Base-by-base conservation (phyloP, 1,284 basidiomycete species). In the Austropuccinia psidii region DNA sequence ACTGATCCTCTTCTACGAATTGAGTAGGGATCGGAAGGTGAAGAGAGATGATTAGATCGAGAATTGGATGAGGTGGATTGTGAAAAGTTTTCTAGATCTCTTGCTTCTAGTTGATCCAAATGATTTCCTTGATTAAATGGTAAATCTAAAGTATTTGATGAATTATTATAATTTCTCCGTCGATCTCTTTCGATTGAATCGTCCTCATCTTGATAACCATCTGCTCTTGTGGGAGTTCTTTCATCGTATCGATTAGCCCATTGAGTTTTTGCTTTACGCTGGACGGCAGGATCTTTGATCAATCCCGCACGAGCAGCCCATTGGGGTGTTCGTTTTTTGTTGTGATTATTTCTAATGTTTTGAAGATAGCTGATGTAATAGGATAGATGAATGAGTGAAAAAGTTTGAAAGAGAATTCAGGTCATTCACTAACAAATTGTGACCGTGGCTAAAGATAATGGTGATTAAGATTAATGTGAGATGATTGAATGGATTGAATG, bases 301-400 rank as follows among this genome's bases (percentile, higher is more conserved):
- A 97, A 87, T 41, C 93, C 93, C 79, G 90, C 91, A 75, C 88
- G 87, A 80, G 91, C 85, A 0, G 90, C 90, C 94, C 94, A 98
- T 80, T 95, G 93, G 19, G 94, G 94, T 27, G 93, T 96, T 73
- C 94, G 88, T 33, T 86, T 84, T 79, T 90, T 85, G 78, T 87
- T 94, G 84, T 93, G 91, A 84, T 97, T 97, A 83, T 97, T 97
- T 68, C 94, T 86, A 77, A 98, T 88, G 82, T 95, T 96, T 87
- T 96, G 81, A 17, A 62, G 69, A 57, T 68, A 68, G 29, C 45
- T 73, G 27, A 29, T 41, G 54, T 27, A 17, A 47, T 43, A 24
- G 39, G 47, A 43, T 50, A 27, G 19, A 57, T n/a, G n/a, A 31
- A 57, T 6, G 21, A 55, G 29, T 9, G 5, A 7, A 24, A 29